phyloP scores from a whole-genome alignment of 306 rosid genomes.

The Canavalia gladiata region DNA sequence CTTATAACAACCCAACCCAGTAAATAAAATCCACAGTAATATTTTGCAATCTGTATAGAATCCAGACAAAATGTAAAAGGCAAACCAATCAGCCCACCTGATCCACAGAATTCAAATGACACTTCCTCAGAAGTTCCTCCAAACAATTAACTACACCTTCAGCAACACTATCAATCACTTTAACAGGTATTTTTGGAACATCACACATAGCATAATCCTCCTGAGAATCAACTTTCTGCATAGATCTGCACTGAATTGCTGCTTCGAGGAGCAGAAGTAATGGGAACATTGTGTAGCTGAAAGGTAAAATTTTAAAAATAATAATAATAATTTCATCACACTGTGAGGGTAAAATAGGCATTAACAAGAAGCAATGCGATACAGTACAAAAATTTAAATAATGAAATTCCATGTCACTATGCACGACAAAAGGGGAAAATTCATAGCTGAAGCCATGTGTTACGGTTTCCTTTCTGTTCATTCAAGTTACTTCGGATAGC shows the following conservation, averaged over 20 bases:
- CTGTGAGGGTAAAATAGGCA: not conserved
- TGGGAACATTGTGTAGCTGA: conserved; percentile 86
- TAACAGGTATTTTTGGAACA: conserved; percentile 49
- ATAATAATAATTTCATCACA: not conserved
- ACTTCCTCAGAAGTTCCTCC: conserved; percentile 84
- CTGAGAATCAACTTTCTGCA: conserved; percentile 65
- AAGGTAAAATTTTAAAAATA: not conserved
- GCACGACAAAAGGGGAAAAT: not conserved
- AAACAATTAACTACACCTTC: conserved; percentile 90
- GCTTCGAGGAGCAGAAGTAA: conserved; percentile 87
- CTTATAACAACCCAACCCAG: not conserved
- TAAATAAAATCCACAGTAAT: not conserved
- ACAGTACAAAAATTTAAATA: not conserved
- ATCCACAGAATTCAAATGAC: conserved; percentile 78
- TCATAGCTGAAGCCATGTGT: not conserved
- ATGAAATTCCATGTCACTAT: not conserved
- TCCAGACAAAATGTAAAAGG: conserved; percentile 30
- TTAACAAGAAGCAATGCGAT: not conserved
- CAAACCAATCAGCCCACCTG: conserved; percentile 70
- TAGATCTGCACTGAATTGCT: conserved; percentile 72
- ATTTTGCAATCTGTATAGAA: conserved; percentile 25
- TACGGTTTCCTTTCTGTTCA: not conserved
- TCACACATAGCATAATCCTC: conserved; percentile 45
- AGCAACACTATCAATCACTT: conserved; percentile 80
- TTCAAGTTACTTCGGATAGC: not conserved